A percentile compares a stretch with the other conserved stretches of the same genome.
These are phyloP conservation scores for Nicotiana tabacum DNA, from an alignment of 257 asterid species.

Conservation along the genomic window DNA sequence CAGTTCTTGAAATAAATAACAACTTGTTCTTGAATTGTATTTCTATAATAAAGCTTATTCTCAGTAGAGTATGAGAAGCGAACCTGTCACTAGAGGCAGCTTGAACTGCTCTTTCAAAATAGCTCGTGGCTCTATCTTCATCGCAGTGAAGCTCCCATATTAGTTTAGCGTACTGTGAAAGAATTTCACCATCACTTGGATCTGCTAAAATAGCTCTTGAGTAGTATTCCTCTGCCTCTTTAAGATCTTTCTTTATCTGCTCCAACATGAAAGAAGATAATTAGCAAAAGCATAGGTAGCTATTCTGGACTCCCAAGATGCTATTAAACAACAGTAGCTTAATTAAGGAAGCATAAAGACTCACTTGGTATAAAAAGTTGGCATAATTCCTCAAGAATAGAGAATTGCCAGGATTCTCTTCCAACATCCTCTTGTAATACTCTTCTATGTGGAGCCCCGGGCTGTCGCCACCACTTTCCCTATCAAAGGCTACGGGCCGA, in stretches of 20 bases:
- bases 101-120: conserved; percentile 60
- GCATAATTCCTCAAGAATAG: conserved; percentile 80
- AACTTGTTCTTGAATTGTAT: neutral
- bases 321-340: neutral
- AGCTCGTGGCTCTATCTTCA: conserved; percentile 45
- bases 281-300: neutral
- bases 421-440: conserved; percentile 59
- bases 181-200: conserved; percentile 72
- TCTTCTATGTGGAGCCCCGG: conserved; percentile 43
- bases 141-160: conserved; percentile 75
- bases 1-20: neutral
- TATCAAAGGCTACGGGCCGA: conserved; percentile 40
- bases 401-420: conserved; percentile 58
- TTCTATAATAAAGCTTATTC: neutral
- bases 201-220: conserved; percentile 75
- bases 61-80: neutral
- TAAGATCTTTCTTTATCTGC: conserved; percentile 55
- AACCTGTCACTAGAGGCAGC: conserved; percentile 65
- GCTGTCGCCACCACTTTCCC: conserved; percentile 53
- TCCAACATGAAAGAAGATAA: neutral
- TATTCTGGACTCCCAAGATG: neutral
- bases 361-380: conserved; percentile 62
- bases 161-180: conserved; percentile 61
- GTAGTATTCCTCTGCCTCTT: conserved; percentile 74
- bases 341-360: neutral